Conservation (phyloP, 1,284 basidiomycete genomes). For the Pascua sp. region DNA sequence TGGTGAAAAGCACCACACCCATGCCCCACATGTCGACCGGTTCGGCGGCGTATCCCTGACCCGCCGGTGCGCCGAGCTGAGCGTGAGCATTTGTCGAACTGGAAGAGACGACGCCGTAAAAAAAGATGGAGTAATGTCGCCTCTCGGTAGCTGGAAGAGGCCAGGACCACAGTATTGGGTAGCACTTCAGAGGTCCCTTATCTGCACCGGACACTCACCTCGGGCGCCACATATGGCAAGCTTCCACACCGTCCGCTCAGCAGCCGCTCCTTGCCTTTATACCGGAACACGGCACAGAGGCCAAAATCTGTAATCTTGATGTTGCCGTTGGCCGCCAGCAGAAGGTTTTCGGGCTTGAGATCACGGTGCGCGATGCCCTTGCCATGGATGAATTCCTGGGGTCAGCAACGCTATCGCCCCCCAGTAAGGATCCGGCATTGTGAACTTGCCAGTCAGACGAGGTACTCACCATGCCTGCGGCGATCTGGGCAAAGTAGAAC, state of each 20-base stretch:
- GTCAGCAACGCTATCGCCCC: neutral
- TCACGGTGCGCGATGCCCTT: slow-evolving; percentile 95
- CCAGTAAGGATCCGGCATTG: too few species aligned
- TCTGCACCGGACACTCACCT: slow-evolving; percentile 55
- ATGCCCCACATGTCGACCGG: slow-evolving; percentile 95
- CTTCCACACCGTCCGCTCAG: slow-evolving; percentile 86
- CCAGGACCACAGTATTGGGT: neutral
- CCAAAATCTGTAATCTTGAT: slow-evolving; percentile 97
- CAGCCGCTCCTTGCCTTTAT: slow-evolving; percentile 77
- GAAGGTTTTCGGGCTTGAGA: slow-evolving; percentile 91
- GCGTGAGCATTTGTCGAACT: slow-evolving; percentile 12
- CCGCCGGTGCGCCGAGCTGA: slow-evolving; percentile 33
- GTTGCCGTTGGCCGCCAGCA: slow-evolving; percentile 68
- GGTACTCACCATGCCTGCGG: slow-evolving; percentile 64
- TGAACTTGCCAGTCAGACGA: too few species aligned
- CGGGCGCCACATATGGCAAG: slow-evolving; percentile 90
- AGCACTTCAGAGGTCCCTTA: too few species aligned
- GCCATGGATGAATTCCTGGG: slow-evolving; percentile 73
- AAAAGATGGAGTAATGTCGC: too few species aligned
- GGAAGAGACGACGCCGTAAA: neutral
- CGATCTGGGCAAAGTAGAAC: slow-evolving; percentile 85
- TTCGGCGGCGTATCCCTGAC: slow-evolving; percentile 72
- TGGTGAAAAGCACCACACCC: slow-evolving; percentile 91
- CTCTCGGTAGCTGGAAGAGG: too few species aligned
- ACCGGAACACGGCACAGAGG: slow-evolving; percentile 82